Percentiles rank a stretch among this genome's conserved stretches.
These are phyloP conservation scores for Diplotaxis tenuifolia DNA, from an alignment of 345 rosid species.

Conservation along the genomic window DNA sequence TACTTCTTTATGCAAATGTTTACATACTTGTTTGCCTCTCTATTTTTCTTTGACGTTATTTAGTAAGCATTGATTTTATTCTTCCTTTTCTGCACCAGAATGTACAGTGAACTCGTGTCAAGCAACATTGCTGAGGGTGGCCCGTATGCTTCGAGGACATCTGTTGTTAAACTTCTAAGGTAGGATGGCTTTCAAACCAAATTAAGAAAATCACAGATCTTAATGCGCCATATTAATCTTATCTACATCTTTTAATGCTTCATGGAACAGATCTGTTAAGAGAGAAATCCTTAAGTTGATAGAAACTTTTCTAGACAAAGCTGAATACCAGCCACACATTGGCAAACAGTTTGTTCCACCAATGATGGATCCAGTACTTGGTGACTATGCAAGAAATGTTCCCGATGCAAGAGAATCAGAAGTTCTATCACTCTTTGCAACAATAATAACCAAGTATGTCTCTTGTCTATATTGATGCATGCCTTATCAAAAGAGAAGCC, in stretches of 20 bases:
- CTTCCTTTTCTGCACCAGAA: slow-evolving; percentile 52
- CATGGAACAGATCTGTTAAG: slow-evolving; percentile 79
- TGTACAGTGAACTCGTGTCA: slow-evolving; percentile 99
- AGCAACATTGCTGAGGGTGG: slow-evolving; percentile 89
- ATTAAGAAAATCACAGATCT: background rate
- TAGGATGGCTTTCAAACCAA: slow-evolving; percentile 28
- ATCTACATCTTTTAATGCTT: slow-evolving; percentile 20
- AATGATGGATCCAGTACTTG: slow-evolving; percentile 98
- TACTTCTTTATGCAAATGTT: background rate
- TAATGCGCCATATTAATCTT: background rate
- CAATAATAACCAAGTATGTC: slow-evolving; percentile 89
- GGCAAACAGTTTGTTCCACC: slow-evolving; percentile 98
- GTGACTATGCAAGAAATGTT: slow-evolving; percentile 94
- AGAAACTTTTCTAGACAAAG: slow-evolving; percentile 95
- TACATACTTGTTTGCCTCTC: background rate
- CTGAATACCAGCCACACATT: slow-evolving; percentile 90
- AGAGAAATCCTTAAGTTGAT: slow-evolving; percentile 93
- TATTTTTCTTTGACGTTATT: no score
- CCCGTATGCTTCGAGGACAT: slow-evolving; percentile 82
- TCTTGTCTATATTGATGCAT: slow-evolving; percentile 11
- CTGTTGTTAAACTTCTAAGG: slow-evolving; percentile 94
- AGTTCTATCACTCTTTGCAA: slow-evolving; percentile 92
- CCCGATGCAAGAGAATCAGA: slow-evolving; percentile 99
- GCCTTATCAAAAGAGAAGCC: slow-evolving; percentile 48
- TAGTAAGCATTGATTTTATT: background rate